Base-by-base conservation (phyloP, 2,329 filamentous ascomycete species). In the Claviceps spartinae region DNA sequence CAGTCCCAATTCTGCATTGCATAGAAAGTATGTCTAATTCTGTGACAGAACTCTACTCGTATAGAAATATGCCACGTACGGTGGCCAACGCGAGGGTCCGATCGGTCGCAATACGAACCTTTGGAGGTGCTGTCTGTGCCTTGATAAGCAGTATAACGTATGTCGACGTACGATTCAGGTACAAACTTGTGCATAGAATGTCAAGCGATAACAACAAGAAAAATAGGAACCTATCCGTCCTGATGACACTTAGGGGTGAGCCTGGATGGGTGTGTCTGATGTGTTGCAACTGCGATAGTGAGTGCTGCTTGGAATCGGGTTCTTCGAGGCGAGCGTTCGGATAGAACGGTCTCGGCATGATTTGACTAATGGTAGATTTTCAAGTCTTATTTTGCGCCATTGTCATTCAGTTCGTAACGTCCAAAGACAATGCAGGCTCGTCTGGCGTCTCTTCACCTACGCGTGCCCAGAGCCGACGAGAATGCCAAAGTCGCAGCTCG, bases 261-360 rank as follows among this genome's bases (percentile, higher is more conserved):
- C 79, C 76, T 2, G 80, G 76, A 3, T 84, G 80, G 79, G 72
- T 84, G 2, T 84, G 79, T 57, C 70, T 84, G 4, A 79, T 82
- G 68, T 79, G 78, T 59, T 85, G 81, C 60, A 83, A 83, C 59
- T 71, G 73, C 55, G 81, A 84, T 60, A 75, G 79, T 80, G 63
- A 59, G 72, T 65, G 5, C 20, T 42, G n/a, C 44, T 1, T 24
- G 1, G 11, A 18, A 34, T 13, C 22, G 30, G 6, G 37, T 34
- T 34, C 1, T 34, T 34, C 3, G 9, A 3, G 11, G 8, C 30
- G 30, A 11, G 13, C 16, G 3, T 44, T 44, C 5, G 42, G 42
- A 26, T 16, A 16, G 22, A 26, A 14, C 22, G 14, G 4, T 26
- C 9, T 14, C 54, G 18, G 30, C 14, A 22, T 43, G 5, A 38